phyloP scores from a whole-genome alignment of 768 basidiomycete species.

The Russula abietina region DNA sequence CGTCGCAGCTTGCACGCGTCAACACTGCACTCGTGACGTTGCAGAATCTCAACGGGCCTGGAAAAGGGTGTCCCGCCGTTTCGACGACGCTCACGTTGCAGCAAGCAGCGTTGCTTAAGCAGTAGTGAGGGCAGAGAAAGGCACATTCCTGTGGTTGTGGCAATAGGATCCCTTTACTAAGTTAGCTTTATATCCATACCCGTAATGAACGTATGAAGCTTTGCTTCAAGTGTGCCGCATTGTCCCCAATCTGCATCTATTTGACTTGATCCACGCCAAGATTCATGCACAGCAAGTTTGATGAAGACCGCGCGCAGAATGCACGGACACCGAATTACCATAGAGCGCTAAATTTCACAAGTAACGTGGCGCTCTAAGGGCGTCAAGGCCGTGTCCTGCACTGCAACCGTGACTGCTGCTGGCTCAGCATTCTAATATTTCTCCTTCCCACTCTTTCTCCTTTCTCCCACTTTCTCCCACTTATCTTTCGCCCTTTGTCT shows the following conservation, averaged over 20 bases:
- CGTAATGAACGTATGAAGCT: too few relatives aligned
- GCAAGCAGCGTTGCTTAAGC: conserved; percentile 16
- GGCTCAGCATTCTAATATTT: not conserved
- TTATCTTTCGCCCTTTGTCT: not conserved
- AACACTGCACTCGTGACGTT: conserved; percentile 56
- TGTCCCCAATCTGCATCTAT: too few relatives aligned
- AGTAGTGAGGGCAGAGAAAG: not conserved
- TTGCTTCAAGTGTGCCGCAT: too few relatives aligned
- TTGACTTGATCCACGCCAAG: too few relatives aligned
- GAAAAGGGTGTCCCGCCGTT: conserved; percentile 60
- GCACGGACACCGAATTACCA: too few relatives aligned
- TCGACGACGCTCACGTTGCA: conserved; percentile 46
- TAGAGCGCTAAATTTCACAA: too few relatives aligned
- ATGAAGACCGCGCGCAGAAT: too few relatives aligned
- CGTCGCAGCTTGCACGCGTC: conserved; percentile 50
- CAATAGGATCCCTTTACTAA: not conserved
- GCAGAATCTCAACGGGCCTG: conserved; percentile 68
- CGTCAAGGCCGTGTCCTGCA: too few relatives aligned
- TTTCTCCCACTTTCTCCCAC: not conserved
- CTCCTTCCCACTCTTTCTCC: not conserved
- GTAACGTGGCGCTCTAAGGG: too few relatives aligned
- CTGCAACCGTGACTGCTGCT: not conserved
- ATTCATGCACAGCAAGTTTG: too few relatives aligned
- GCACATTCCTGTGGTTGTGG: not conserved
- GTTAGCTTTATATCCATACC: too few relatives aligned